phyloP scores from a whole-genome alignment of 768 basidiomycete genomes.

The Collybia nuda region DNA sequence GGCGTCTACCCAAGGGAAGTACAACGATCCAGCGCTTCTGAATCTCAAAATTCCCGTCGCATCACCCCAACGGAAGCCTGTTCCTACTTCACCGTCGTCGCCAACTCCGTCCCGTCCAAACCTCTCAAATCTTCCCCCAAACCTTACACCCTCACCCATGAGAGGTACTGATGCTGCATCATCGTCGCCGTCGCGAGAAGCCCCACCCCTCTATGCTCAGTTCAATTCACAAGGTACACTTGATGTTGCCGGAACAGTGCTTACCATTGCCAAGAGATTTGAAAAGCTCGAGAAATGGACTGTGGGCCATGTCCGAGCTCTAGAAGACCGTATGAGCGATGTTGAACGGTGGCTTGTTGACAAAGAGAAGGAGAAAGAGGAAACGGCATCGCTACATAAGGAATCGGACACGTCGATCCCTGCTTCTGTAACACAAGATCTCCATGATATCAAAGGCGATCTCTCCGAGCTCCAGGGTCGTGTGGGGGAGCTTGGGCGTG shows the following conservation, averaged over 20 bases:
- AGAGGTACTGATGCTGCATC: conserved; percentile 43
- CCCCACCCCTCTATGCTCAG: conserved; percentile 74
- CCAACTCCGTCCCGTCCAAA: conserved; percentile 62
- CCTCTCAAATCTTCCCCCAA: conserved; percentile 46
- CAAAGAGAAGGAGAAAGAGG: conserved; percentile 69
- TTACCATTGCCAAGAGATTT: conserved; percentile 76
- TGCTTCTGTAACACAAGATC: conserved; percentile 33
- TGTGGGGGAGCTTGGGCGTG: conserved; percentile 71
- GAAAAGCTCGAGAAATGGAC: conserved; percentile 92
- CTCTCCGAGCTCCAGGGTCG: conserved; percentile 73
- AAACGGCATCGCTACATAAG: conserved; percentile 17
- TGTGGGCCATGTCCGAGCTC: conserved; percentile 81
- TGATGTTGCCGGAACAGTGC: conserved; percentile 72
- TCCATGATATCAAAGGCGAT: conserved; percentile 64
- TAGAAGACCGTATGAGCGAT: conserved; percentile 91
- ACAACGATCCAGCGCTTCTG: conserved; percentile 54
- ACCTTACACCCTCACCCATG: conserved; percentile 66
- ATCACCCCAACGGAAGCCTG: conserved; percentile 43
- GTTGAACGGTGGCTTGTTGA: conserved; percentile 91
- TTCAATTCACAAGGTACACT: conserved; percentile 71
- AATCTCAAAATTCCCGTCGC: conserved; percentile 48
- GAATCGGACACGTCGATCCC: conserved; percentile 11
- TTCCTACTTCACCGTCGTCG: conserved; percentile 56
- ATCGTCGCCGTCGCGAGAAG: conserved; percentile 53
- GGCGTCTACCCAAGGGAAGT: conserved; percentile 48